These are phyloP conservation scores for Colletotrichum sp. DNA, from an alignment of 2,329 filamentous ascomycete species.

Conservation along the genomic window DNA sequence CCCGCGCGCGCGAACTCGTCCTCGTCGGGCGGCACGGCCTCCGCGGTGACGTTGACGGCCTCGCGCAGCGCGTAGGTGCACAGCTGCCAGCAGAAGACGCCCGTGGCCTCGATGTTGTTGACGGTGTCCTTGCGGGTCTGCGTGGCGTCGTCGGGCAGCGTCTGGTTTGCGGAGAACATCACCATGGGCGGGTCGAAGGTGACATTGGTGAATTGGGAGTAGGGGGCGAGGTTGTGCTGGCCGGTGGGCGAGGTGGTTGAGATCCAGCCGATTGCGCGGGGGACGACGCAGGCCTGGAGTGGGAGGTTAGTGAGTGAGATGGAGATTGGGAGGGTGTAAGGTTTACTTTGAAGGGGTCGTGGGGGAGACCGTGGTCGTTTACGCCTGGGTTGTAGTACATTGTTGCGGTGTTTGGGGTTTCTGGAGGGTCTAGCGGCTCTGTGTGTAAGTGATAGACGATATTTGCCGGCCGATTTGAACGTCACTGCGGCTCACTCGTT, in stretches of 20 bases:
- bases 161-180: conserved; percentile 1
- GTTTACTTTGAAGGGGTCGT: not conserved
- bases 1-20: not conserved
- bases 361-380: not conserved
- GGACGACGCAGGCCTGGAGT: not conserved
- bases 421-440: not conserved
- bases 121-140: not conserved
- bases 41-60: not conserved
- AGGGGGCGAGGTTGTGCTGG: not conserved
- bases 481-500: rapidly evolving
- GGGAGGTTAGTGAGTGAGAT: not conserved
- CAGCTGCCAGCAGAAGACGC: conserved; percentile 1
- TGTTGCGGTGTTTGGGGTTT: conserved; percentile 23
- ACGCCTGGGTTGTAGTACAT: conserved; percentile 1
- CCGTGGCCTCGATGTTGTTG: not conserved
- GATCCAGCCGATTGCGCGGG: conserved; percentile 4
- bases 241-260: not conserved
- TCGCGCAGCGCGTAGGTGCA: not conserved
- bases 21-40: not conserved
- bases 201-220: conserved; percentile 2
- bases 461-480: not conserved
- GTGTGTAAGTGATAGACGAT: not conserved
- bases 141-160: not conserved
- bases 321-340: not conserved
- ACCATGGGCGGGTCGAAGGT: conserved; percentile 3